phyloP scores from a whole-genome alignment of 129 eudicot genomes.

The Apium graveolens region DNA sequence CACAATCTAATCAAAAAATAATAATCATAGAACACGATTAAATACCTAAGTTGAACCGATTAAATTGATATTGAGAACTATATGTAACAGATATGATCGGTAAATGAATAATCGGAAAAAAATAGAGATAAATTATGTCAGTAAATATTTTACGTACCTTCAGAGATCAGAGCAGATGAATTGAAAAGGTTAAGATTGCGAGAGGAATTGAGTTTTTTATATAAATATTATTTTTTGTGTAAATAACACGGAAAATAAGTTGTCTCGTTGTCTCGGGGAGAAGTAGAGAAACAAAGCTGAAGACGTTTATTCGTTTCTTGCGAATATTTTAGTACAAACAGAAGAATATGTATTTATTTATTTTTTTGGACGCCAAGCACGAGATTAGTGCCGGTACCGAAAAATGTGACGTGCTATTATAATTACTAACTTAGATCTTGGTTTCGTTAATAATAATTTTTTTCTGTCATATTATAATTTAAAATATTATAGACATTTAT shows the following conservation, averaged over 20 bases:
- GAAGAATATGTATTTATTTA: too few species aligned
- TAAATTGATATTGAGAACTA: not conserved
- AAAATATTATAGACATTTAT: too few species aligned
- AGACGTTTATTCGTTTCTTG: not conserved
- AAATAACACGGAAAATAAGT: not conserved
- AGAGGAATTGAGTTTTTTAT: not conserved
- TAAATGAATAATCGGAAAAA: not conserved
- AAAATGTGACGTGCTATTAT: too few species aligned
- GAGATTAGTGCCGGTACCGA: too few species aligned
- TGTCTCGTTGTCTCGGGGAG: too few species aligned
- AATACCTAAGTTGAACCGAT: not conserved
- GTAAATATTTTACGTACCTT: not conserved
- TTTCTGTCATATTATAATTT: too few species aligned
- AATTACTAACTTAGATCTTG: too few species aligned
- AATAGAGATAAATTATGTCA: not conserved
- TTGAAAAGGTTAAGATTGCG: not conserved
- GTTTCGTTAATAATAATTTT: too few species aligned
- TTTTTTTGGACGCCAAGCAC: too few species aligned
- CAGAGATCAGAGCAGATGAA: not conserved
- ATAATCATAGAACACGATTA: too few species aligned
- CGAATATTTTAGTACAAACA: too few species aligned
- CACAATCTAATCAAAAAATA: not conserved
- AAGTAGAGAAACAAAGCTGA: not conserved
- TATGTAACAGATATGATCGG: not conserved
- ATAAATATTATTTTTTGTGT: not conserved